These are phyloP conservation scores for Ogataea wickerhamii DNA, from an alignment of 805 yeast species.

Conservation along the genomic window DNA sequence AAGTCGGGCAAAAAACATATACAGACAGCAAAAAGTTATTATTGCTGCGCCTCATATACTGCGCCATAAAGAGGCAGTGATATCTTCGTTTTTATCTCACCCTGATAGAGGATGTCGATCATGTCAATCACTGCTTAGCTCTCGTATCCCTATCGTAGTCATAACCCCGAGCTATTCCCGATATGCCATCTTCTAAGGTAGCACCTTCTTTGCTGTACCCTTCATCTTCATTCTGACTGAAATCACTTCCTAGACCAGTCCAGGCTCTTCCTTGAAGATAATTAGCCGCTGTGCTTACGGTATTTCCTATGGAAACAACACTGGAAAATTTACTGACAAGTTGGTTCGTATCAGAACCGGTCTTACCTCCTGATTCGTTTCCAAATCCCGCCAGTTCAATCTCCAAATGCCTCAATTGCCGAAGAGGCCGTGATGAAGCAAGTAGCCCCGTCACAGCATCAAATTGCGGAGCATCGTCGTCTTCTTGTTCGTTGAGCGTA, in stretches of 20 bases:
- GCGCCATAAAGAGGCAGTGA: conserved; percentile 2
- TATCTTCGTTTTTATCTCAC: background rate
- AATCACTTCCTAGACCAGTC: conserved; percentile 93
- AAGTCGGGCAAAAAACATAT: conserved; percentile 1
- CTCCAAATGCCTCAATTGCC: conserved; percentile 61
- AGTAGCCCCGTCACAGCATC: conserved; percentile 84
- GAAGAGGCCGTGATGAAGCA: conserved; percentile 69
- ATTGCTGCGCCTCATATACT: conserved; percentile 2
- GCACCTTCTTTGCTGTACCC: conserved; percentile 67
- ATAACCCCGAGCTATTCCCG: conserved; percentile 91
- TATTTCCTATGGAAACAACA: conserved; percentile 62
- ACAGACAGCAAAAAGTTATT: background rate
- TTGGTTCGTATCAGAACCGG: conserved; percentile 23
- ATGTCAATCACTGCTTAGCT: too few species aligned
- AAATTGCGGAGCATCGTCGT: conserved; percentile 74
- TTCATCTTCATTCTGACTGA: conserved; percentile 31
- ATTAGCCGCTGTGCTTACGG: conserved; percentile 86
- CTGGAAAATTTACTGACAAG: conserved; percentile 56
- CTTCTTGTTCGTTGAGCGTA: conserved; percentile 21
- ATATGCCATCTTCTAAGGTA: conserved; percentile 71
- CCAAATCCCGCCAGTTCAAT: conserved; percentile 43
- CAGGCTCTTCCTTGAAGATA: conserved; percentile 68
- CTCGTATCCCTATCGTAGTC: conserved; percentile 37
- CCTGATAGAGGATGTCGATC: too few species aligned
- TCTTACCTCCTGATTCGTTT: conserved; percentile 15